These are phyloP conservation scores for Tuber umbilicatum DNA, from an alignment of 495 filamentous ascomycete species.

Conservation along the genomic window DNA sequence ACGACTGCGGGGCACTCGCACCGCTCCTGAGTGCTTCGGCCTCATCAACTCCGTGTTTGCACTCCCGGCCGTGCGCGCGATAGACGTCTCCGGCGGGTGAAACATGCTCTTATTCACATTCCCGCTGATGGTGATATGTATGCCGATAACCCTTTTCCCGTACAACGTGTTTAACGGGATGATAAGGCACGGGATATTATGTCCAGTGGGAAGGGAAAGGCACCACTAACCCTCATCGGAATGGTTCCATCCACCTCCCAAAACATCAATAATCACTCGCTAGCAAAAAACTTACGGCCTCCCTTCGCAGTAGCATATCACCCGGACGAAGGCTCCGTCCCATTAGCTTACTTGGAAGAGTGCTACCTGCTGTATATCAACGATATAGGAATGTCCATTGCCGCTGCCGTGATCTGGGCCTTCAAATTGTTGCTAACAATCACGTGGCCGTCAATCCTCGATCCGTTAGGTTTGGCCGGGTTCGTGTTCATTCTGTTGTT, in stretches of 20 bases:
- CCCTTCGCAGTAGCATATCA: constrained; percentile 68
- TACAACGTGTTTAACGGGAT: too few relatives aligned
- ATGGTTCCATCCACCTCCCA: background rate
- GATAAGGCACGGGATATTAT: too few relatives aligned
- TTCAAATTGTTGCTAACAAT: constrained; percentile 62
- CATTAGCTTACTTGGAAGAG: constrained; percentile 75
- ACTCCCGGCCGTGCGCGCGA: constrained; percentile 61
- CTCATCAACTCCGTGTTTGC: constrained; percentile 61
- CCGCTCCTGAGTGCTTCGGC: constrained; percentile 54
- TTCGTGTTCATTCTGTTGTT: constrained; percentile 63
- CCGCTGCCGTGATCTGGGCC: constrained; percentile 64
- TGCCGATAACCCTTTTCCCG: constrained; percentile 55
- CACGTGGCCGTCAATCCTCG: constrained; percentile 56
- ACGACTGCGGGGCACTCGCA: background rate
- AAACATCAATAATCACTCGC: background rate
- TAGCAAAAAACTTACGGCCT: background rate
- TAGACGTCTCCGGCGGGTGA: constrained; percentile 59
- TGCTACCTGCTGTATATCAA: constrained; percentile 70
- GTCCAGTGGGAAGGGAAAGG: constrained; percentile 35
- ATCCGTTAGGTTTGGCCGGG: constrained; percentile 55
- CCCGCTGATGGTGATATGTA: constrained; percentile 54
- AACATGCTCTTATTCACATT: constrained; percentile 59
- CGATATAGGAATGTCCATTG: constrained; percentile 60
- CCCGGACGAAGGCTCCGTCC: constrained; percentile 75
- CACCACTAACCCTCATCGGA: constrained; percentile 10